These are phyloP conservation scores for Monascus purpureus DNA, from an alignment of 495 filamentous ascomycete genomes.

Conservation along the genomic window DNA sequence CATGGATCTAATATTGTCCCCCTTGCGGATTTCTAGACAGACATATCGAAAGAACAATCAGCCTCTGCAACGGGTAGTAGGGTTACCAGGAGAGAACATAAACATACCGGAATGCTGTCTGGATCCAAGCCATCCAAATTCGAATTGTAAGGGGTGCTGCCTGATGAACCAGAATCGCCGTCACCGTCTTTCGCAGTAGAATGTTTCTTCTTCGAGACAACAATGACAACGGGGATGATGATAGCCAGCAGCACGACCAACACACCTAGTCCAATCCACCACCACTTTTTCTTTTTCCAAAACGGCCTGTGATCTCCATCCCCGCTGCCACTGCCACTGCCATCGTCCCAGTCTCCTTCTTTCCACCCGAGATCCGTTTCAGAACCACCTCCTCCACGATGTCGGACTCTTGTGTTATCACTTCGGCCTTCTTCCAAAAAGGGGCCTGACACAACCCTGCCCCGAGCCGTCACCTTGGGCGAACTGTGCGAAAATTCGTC, in stretches of 20 bases:
- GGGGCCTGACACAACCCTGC: slow-evolving; percentile 53
- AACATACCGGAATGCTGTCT: slow-evolving; percentile 44
- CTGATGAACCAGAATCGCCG: slow-evolving; percentile 11
- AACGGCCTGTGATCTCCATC: slow-evolving; percentile 10
- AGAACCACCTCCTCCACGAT: slow-evolving; percentile 20
- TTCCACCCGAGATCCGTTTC: neutral
- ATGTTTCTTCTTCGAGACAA: slow-evolving; percentile 52
- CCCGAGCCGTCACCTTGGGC: slow-evolving; percentile 3
- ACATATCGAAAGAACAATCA: neutral
- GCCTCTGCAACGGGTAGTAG: too few relatives aligned
- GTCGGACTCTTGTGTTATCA: slow-evolving; percentile 23
- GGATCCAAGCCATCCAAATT: slow-evolving; percentile 46
- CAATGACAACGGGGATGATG: slow-evolving; percentile 58
- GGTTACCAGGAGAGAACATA: neutral
- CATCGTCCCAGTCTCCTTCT: slow-evolving; percentile 1
- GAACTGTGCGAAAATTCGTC: neutral
- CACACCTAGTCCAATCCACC: slow-evolving; percentile 24
- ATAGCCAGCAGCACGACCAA: slow-evolving; percentile 52
- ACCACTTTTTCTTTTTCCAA: slow-evolving; percentile 23
- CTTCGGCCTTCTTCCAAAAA: slow-evolving; percentile 50
- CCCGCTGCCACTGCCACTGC: slow-evolving; percentile 4
- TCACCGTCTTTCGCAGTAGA: slow-evolving; percentile 8
- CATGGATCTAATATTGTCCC: slow-evolving; percentile 81
- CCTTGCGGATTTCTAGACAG: slow-evolving; percentile 35
- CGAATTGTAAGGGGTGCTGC: slow-evolving; percentile 30